Conservation (phyloP, 2,329 filamentous ascomycete genomes). For the Phaeoacremonium minimum region DNA sequence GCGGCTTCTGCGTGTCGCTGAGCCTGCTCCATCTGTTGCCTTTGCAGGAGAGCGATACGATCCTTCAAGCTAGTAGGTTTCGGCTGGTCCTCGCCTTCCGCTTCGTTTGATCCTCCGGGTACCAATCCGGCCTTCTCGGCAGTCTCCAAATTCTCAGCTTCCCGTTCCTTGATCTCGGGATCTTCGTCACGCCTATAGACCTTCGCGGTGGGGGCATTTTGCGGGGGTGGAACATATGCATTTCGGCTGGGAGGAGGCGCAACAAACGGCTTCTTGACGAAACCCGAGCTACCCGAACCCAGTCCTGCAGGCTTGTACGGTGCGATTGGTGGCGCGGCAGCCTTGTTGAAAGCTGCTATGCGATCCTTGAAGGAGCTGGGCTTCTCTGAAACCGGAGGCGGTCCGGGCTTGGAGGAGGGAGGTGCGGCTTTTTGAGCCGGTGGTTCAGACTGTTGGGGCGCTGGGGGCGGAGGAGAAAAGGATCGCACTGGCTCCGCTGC, state of each 20-base stretch:
- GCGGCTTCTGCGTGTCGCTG: slow-evolving; percentile 73
- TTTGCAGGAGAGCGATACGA: slow-evolving; percentile 88
- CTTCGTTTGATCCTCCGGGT: slow-evolving; percentile 38
- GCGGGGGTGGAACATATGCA: slow-evolving; percentile 76
- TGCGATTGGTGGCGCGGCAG: slow-evolving; percentile 77
- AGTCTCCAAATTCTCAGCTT: slow-evolving; percentile 61
- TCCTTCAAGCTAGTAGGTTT: slow-evolving; percentile 94
- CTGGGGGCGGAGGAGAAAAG: slow-evolving; percentile 25
- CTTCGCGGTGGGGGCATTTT: slow-evolving; percentile 67
- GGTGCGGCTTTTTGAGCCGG: slow-evolving; percentile 29
- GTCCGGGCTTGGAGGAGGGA: slow-evolving; percentile 39
- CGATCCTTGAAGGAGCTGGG: slow-evolving; percentile 90
- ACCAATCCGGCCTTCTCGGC: slow-evolving; percentile 65
- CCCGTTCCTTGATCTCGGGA: slow-evolving; percentile 62
- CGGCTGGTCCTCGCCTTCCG: slow-evolving; percentile 73
- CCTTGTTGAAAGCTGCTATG: slow-evolving; percentile 95
- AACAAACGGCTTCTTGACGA: slow-evolving; percentile 96
- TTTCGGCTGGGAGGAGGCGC: slow-evolving; percentile 90
- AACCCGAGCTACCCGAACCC: slow-evolving; percentile 55
- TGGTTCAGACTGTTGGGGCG: slow-evolving; percentile 32
- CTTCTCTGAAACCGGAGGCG: slow-evolving; percentile 70
- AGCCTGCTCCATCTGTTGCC: slow-evolving; percentile 88
- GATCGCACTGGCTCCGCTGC: slow-evolving; percentile 30
- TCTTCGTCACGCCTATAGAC: slow-evolving; percentile 87
- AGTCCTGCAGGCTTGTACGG: slow-evolving; percentile 79